Base-by-base conservation (phyloP, 192 early-diverging fungal species). In the Coemansia furcata region DNA sequence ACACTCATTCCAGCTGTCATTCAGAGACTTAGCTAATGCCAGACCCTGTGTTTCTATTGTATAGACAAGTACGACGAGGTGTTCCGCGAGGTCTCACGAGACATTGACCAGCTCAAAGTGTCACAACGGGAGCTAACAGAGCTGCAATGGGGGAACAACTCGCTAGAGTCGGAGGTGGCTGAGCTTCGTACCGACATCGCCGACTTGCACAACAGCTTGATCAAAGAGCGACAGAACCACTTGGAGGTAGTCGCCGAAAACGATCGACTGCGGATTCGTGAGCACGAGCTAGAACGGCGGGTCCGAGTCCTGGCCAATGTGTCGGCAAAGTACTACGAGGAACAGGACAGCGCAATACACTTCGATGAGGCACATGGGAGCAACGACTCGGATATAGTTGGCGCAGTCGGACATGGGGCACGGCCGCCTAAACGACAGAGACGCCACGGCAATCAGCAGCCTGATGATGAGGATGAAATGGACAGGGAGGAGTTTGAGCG, bases 51-150 rank as follows among this genome's bases (percentile, higher is more conserved):
- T 61, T 14, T 46, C 23, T 58, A 46, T 58, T 23, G 8, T 14
- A 11, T 77, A 82, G 80, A 82, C 62, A 82, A 82, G 62, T 82
- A 77, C 38, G 75, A 82, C 52, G 72, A 77, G 59, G 75, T 77
- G 46, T 82, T 82, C 21, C 62, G 59, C 42, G 68, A 77, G 32
- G 72, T 77, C 11, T 68, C 68, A 35, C 66, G 57, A 12, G 80
- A 82, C 35, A 69, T 82, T 43, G 75, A 82, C 54, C 61, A 73
- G 33, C 68, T 82, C 33, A 73, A 74, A 32, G 72, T 73, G 4
- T 73, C 80, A 4, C 80, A 82, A 52, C 75, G 71, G 19, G 69
- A 76, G 46, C 64, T 77, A 15, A 77, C 71, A 33, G 65, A 77
- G 62, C 68, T 77, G 47, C 80, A 70, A 30, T 82, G 80, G 80